These are phyloP conservation scores for Mycena polygramma DNA, from an alignment of 768 basidiomycete species.

Conservation along the genomic window DNA sequence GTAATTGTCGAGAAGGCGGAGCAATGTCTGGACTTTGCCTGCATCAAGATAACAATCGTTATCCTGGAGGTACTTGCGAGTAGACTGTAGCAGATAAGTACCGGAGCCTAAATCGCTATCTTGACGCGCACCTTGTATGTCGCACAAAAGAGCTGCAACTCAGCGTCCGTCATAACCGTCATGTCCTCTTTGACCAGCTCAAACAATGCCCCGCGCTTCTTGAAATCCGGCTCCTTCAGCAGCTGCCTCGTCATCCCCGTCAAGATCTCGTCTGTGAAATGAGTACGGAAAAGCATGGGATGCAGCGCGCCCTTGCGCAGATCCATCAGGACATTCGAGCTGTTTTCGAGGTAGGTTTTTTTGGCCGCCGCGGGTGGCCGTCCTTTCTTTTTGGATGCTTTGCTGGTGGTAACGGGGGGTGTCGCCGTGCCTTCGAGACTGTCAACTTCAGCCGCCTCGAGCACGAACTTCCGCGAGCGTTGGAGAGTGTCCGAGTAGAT, in stretches of 20 bases:
- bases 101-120: slow-evolving; percentile 11
- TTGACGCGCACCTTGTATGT: slow-evolving; percentile 80
- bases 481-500: slow-evolving; percentile 91
- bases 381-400: slow-evolving; percentile 59
- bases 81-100: slow-evolving; percentile 60
- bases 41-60: slow-evolving; percentile 85
- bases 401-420: slow-evolving; percentile 40
- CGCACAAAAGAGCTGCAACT: slow-evolving; percentile 88
- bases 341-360: slow-evolving; percentile 82
- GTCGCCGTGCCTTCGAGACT: slow-evolving; percentile 41
- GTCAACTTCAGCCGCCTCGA: slow-evolving; percentile 58
- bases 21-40: slow-evolving; percentile 85
- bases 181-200: slow-evolving; percentile 96
- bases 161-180: slow-evolving; percentile 98
- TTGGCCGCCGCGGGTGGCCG: slow-evolving; percentile 36
- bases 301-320: slow-evolving; percentile 96
- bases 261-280: slow-evolving; percentile 84
- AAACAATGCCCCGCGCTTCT: slow-evolving; percentile 82
- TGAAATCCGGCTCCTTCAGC: slow-evolving; percentile 93
- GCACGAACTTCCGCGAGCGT: slow-evolving; percentile 85
- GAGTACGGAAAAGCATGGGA: slow-evolving; percentile 93
- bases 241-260: slow-evolving; percentile 83
- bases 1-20: slow-evolving; percentile 80
- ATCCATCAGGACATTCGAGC: slow-evolving; percentile 96
- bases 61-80: slow-evolving; percentile 79